Conservation (phyloP, 2,329 filamentous ascomycete genomes). For the Talaromyces marneffei region DNA sequence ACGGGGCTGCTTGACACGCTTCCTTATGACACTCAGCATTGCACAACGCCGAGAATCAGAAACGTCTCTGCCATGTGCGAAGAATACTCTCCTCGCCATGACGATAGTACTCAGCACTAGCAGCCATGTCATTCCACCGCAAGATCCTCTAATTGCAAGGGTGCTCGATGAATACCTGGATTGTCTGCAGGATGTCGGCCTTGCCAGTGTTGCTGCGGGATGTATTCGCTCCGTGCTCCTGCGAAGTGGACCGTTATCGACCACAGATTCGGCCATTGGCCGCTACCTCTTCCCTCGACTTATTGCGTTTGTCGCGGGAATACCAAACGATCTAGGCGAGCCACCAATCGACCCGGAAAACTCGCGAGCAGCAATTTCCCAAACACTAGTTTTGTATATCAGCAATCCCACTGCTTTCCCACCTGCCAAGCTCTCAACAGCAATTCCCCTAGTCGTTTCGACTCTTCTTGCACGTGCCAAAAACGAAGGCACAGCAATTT, state of each 20-base stretch:
- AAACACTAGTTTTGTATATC: constrained; percentile 70
- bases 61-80: constrained; percentile 78
- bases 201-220: constrained; percentile 79
- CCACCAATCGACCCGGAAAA: constrained; percentile 62
- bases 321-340: constrained; percentile 54
- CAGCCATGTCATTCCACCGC: constrained; percentile 64
- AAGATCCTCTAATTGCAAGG: constrained; percentile 66
- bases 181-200: constrained; percentile 58
- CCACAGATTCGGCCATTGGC: constrained; percentile 66
- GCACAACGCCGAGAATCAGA: constrained; percentile 53
- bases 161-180: constrained; percentile 79
- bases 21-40: constrained; percentile 62
- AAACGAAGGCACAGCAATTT: constrained; percentile 53
- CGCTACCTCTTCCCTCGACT: constrained; percentile 70
- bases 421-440: constrained; percentile 34
- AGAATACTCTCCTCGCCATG: constrained; percentile 81
- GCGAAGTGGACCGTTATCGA: constrained; percentile 52
- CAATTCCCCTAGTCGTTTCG: constrained; percentile 71
- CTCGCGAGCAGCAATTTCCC: constrained; percentile 63
- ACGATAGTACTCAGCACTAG: constrained; percentile 85
- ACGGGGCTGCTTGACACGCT: constrained; percentile 73
- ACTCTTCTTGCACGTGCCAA: constrained; percentile 67
- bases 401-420: constrained; percentile 33
- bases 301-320: constrained; percentile 62
- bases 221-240: constrained; percentile 82